Evolutionary conservation across 2,329 filamentous ascomycete genomes (phyloP).

Genomic region (Aspergillus tanneri): DNA sequence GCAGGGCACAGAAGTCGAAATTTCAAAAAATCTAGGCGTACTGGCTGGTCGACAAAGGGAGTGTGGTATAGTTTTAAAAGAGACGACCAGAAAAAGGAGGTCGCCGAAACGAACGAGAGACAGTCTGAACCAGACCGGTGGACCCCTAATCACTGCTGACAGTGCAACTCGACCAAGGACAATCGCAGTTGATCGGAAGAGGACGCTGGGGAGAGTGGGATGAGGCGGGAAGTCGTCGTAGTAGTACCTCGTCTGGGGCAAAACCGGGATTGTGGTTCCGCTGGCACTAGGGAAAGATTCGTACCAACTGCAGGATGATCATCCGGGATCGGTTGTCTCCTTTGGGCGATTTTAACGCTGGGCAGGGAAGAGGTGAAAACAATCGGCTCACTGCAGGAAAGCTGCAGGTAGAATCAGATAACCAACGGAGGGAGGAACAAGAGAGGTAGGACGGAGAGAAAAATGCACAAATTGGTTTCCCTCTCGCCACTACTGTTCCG

Average conservation of each 20-base stretch:
- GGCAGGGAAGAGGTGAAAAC: background rate
- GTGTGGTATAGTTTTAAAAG: conserved; percentile 1
- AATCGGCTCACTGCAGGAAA: background rate
- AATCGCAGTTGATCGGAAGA: conserved; percentile 8
- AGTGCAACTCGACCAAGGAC: too few relatives aligned
- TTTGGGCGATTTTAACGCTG: background rate
- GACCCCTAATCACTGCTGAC: conserved; percentile 7
- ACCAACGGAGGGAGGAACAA: background rate
- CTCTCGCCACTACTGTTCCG: conserved; percentile 9
- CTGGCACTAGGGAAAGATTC: conserved; percentile 15
- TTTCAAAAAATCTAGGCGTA: background rate
- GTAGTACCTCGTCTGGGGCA: conserved; percentile 19
- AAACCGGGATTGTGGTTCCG: conserved; percentile 26
- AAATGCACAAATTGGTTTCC: conserved; percentile 4
- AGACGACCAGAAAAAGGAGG: background rate
- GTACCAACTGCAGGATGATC: conserved; percentile 2
- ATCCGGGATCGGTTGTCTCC: background rate
- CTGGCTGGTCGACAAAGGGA: conserved; percentile 4
- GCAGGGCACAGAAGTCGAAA: background rate
- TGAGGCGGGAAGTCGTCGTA: conserved; percentile 15
- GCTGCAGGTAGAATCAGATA: background rate
- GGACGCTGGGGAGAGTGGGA: conserved; percentile 18
- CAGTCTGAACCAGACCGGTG: conserved; percentile 9
- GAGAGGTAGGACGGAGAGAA: background rate
- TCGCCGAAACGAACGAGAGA: background rate